Percentiles rank a stretch among this genome's conserved stretches.
phyloP scores from a whole-genome alignment of 495 filamentous ascomycete species.

The Xylaria nigripes region DNA sequence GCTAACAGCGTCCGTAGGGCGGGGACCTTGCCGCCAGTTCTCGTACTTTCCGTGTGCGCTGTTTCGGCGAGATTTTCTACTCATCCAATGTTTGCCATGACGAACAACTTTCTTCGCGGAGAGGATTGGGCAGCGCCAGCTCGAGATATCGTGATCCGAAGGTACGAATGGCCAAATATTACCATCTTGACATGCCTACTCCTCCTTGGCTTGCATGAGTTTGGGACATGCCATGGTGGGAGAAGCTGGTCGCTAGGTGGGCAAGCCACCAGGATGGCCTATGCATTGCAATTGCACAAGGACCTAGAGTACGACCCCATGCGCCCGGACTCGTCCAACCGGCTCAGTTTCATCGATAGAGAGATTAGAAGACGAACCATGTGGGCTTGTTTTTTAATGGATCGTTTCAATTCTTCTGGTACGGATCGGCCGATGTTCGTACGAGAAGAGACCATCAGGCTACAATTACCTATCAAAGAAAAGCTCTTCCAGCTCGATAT shows the following conservation, averaged over 20 bases:
- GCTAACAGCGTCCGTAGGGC: conserved; percentile 33
- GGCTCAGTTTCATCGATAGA: conserved; percentile 81
- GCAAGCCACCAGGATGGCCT: conserved; percentile 93
- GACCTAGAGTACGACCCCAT: conserved; percentile 84
- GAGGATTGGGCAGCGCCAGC: conserved; percentile 84
- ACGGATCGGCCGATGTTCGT: conserved; percentile 91
- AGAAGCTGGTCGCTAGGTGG: conserved; percentile 92
- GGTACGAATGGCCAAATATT: conserved; percentile 93
- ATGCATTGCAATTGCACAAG: conserved; percentile 86
- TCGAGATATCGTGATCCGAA: conserved; percentile 70
- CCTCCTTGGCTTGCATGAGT: conserved; percentile 85
- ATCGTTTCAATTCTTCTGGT: conserved; percentile 92
- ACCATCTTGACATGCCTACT: conserved; percentile 85
- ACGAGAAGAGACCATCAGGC: conserved; percentile 77
- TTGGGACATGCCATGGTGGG: conserved; percentile 93
- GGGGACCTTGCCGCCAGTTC: conserved; percentile 64
- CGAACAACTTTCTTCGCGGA: conserved; percentile 82
- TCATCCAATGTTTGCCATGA: conserved; percentile 74
- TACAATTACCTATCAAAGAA: conserved; percentile 87
- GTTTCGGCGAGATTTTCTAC: conserved; percentile 92
- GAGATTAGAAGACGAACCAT: conserved; percentile 90
- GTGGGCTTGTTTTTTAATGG: conserved; percentile 98
- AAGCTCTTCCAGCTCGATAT: conserved; percentile 86
- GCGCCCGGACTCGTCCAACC: conserved; percentile 54
- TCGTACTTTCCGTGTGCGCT: conserved; percentile 86